Base-by-base conservation (phyloP, 202 grass and related monocot genomes). In the Setaria viridis region DNA sequence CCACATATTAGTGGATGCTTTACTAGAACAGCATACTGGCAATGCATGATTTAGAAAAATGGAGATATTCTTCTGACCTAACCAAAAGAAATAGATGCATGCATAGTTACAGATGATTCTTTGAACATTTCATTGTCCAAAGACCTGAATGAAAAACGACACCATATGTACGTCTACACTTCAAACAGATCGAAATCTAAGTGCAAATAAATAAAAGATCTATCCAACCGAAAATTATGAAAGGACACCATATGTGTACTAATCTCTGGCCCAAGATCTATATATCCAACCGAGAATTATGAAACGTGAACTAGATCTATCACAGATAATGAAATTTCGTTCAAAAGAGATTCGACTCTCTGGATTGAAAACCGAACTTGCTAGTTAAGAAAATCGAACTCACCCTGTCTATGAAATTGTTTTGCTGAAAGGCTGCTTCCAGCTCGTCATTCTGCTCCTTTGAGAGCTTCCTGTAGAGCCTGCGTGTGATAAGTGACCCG, bases 371-470 rank as follows among this genome's bases (percentile, higher is more conserved):
- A 29, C n/a, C 50, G 48, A 29, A n/a, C 29, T 41, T 41, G 39
- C 39, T 41, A 49, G 41, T 42, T 50, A 48, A 0, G 54, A n/a
- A 60, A 77, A 0, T 35, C 30, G 45, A 76, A 0, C 55, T 21
- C 19, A 58, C 74, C 74, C 25, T 76, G 34, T 76, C 6, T 41
- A 55, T 55, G 74, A 13, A 59, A 2, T 85, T 84, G 35, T 89
- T 90, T 74, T 89, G 77, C 46, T 89, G 88, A 53, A 89, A 95
- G 66, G 77, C 83, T 58, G 76, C 90, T 63, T 95, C 90, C 32
- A 95, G 88, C 53, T 78, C 50, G 10, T 69, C 48, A 25, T 41
- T 73, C 82, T 95, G 90, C 54, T 89, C 88, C 73, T 77, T 80
- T 6, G 88, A 83, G 39, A 93, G 86, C 7, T 84, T 82, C 17